phyloP scores from a whole-genome alignment of 73 alveolate genomes.

The Uronychia setigera region DNA sequence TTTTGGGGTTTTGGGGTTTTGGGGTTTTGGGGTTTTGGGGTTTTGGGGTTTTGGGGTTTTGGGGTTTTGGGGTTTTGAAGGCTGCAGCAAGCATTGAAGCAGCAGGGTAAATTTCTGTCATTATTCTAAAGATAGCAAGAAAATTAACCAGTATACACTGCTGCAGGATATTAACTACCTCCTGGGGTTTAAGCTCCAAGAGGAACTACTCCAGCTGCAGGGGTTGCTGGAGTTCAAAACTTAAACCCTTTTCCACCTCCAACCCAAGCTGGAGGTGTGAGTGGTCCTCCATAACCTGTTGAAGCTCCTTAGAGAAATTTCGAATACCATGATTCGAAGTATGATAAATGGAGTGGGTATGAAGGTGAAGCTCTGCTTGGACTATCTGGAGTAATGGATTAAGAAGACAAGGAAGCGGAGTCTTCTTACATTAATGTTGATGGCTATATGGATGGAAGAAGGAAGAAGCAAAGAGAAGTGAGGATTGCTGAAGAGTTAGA shows the following conservation, averaged over 20 bases:
- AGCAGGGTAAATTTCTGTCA: too few relatives aligned
- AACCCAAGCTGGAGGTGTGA: neutral
- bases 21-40: too few relatives aligned
- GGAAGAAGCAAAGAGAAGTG: slow-evolving; percentile 60
- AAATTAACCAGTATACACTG: neutral
- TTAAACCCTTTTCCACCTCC: too few relatives aligned
- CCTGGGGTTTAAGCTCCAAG: neutral
- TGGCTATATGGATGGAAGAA: slow-evolving; percentile 72
- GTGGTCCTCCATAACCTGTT: neutral
- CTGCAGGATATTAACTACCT: neutral
- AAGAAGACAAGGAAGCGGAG: slow-evolving; percentile 80
- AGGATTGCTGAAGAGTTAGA: slow-evolving; percentile 57
- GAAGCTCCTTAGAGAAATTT: neutral
- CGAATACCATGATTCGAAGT: slow-evolving; percentile 38
- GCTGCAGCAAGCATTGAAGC: too few relatives aligned
- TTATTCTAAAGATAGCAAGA: too few relatives aligned
- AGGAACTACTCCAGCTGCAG: neutral
- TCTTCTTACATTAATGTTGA: slow-evolving; percentile 56
- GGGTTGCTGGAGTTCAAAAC: neutral
- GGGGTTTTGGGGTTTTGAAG: too few relatives aligned
- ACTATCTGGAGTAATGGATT: slow-evolving; percentile 57
- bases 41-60: too few relatives aligned
- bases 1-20: too few relatives aligned
- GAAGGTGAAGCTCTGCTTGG: slow-evolving; percentile 48
- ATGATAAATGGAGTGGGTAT: slow-evolving; percentile 80